Evolutionary conservation across 192 early-diverging fungal species (phyloP).

Genomic region (Coemansia sp.): DNA sequence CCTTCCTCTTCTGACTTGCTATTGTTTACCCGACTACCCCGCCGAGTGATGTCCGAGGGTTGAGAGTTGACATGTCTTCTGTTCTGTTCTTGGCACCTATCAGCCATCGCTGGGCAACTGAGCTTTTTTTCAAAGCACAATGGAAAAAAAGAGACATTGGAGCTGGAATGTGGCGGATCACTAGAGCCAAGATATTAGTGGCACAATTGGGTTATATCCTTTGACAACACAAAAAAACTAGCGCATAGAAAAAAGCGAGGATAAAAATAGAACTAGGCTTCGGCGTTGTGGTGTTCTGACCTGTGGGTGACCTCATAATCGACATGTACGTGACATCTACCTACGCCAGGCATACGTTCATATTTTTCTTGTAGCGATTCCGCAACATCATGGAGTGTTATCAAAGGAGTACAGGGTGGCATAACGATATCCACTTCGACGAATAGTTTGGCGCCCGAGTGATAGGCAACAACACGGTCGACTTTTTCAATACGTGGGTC

Average conservation of each 20-base stretch:
- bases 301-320: constrained; percentile 90
- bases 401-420: constrained; percentile 77
- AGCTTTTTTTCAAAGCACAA: not conserved
- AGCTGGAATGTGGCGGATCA: constrained; percentile 1
- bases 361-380: constrained; percentile 88
- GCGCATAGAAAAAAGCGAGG: not conserved
- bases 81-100: not conserved
- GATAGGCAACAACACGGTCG: constrained; percentile 84
- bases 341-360: constrained; percentile 82
- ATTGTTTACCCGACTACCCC: not conserved
- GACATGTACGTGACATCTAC: constrained; percentile 92
- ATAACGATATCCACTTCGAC: constrained; percentile 98
- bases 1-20: not conserved
- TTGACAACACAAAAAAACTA: not conserved
- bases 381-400: constrained; percentile 89
- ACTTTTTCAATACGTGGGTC: constrained; percentile 69
- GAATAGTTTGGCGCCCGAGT: constrained; percentile 85
- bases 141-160: not conserved
- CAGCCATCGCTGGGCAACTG: constrained; percentile 1
- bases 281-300: constrained; percentile 68
- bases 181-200: constrained; percentile 3
- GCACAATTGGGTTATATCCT: not conserved
- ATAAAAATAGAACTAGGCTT: constrained; percentile 19
- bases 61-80: not conserved
- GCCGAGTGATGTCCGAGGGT: not conserved